Evolutionary conservation across 225 moss, liverwort and hornwort genomes (phyloP), one percentile per base, ranked within the genome.

Genomic region (Physcomitrium patens): DNA sequence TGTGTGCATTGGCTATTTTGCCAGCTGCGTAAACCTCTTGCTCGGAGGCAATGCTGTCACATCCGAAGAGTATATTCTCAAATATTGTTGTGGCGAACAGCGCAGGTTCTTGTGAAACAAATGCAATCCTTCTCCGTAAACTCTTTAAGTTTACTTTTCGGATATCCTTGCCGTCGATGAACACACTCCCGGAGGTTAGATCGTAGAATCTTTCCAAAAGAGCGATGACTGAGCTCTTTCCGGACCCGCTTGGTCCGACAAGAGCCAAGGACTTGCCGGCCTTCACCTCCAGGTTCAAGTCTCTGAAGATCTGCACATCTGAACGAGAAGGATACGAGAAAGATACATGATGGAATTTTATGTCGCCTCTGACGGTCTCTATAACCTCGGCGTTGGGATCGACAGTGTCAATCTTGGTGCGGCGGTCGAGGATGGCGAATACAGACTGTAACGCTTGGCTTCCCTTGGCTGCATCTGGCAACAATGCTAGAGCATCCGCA

Each of bases 171-270:
- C 78, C 83, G 31, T 86, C 86, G 6, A 86, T 16, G 63, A 83
- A 78, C 28, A 87, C 50, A 15, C 47, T 53, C n/a, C 86, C 86
- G 9, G 73, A 66, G 43, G 73, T 24, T 1, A 84, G 83, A 7
- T 84, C 84, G 27, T 81, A 87, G 51, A 87, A 87, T 24, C 86
- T 72, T 64, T 83, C 83, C 23, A 87, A 1, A 0, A 87, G 84
- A 1, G 76, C 73, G 6, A 87, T 70, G 0, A 81, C 73, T 9
- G 84, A 83, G 57, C 86, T 87, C 44, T 87, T 87, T 0, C 84
- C 86, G 6, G 76, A 83, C 1, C 86, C 86, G 3, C 84, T 87
- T 2, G 75, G 24, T 13, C 86, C 86, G 28, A 87, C 84, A 0
- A 87, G 76, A 6, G 84, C 86, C 15, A 87, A 48, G 0, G 81